Conservation (phyloP, 805 yeast genomes). For the Candida incommunis region DNA sequence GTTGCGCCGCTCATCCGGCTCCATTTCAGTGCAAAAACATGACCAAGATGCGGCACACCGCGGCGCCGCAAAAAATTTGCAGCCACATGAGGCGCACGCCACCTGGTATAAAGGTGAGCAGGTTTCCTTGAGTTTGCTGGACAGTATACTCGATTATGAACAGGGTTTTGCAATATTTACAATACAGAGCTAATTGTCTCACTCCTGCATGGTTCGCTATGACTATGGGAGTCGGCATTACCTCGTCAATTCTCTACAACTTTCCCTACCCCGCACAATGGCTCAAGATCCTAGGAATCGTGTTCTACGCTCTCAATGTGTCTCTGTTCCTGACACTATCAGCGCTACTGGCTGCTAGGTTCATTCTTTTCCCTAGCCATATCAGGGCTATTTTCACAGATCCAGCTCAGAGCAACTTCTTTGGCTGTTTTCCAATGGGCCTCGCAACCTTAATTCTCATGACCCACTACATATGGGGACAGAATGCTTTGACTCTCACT, state of each 20-base stretch:
- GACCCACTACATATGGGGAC: slow-evolving; percentile 17
- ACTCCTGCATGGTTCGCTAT: slow-evolving; percentile 40
- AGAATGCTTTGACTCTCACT: slow-evolving; percentile 31
- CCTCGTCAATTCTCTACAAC: slow-evolving; percentile 41
- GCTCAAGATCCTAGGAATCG: slow-evolving; percentile 41
- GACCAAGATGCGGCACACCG: too few species aligned
- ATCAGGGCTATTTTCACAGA: slow-evolving; percentile 23
- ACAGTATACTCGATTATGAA: too few species aligned
- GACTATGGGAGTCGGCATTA: slow-evolving; percentile 76
- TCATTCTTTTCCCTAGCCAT: slow-evolving; percentile 24
- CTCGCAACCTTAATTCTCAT: slow-evolving; percentile 40
- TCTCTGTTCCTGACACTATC: slow-evolving; percentile 29
- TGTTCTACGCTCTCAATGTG: slow-evolving; percentile 48
- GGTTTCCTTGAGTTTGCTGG: too few species aligned
- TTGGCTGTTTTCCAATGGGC: slow-evolving; percentile 80
- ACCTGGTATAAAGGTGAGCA: too few species aligned
- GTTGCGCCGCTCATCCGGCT: too few species aligned
- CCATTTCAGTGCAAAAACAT: too few species aligned
- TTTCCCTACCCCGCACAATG: slow-evolving; percentile 56
- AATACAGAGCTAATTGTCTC: slow-evolving; percentile 5
- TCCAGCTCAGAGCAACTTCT: slow-evolving; percentile 39
- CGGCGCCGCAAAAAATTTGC: too few species aligned
- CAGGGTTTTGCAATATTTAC: neutral
- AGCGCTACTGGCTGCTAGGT: slow-evolving; percentile 28
- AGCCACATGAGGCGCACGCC: too few species aligned